These are phyloP conservation scores for Paspalum notatum DNA, from an alignment of 176 grass and related monocot genomes.

Conservation along the genomic window DNA sequence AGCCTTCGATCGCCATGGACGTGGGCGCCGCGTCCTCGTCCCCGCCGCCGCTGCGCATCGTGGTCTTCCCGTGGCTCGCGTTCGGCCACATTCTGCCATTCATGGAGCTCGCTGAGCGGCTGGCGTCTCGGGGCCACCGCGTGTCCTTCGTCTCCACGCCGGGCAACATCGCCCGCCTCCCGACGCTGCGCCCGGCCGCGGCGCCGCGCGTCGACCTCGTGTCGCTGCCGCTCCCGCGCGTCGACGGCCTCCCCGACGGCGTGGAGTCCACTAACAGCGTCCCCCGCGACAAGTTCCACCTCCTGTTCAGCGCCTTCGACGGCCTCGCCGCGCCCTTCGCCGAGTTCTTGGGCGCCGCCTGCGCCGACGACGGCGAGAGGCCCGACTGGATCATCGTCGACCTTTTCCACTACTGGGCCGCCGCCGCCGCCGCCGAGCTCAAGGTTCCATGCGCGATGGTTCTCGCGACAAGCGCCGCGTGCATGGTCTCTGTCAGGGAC, in stretches of 20 bases:
- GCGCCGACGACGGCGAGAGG: background rate
- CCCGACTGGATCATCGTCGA: conserved; percentile 20
- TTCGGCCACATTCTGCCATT: conserved; percentile 9
- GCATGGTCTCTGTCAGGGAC: background rate
- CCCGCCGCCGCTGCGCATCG: background rate
- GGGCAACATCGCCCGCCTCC: conserved; percentile 19
- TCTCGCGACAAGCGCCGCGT: background rate
- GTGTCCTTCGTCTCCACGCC: conserved; percentile 29
- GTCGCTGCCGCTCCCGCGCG: background rate
- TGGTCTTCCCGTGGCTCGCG: conserved; percentile 24
- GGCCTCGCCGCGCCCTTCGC: conserved; percentile 20
- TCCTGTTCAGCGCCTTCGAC: background rate
- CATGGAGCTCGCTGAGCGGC: conserved; percentile 9
- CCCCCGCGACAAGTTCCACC: background rate
- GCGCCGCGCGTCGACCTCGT: conserved; percentile 14
- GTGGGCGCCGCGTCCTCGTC: background rate
- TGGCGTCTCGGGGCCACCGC: conserved; percentile 10
- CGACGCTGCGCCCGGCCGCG: background rate
- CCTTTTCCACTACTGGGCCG: conserved; percentile 5
- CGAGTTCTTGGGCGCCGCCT: background rate
- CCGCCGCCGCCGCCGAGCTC: background rate
- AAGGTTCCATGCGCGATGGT: conserved; percentile 10
- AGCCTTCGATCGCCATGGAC: background rate
- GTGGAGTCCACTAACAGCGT: conserved; percentile 13
- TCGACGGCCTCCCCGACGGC: conserved; percentile 27